Evolutionary conservation across 2,329 filamentous ascomycete genomes (phyloP), one percentile per base, ranked within the genome.

Genomic region (Neofusicoccum parvum): DNA sequence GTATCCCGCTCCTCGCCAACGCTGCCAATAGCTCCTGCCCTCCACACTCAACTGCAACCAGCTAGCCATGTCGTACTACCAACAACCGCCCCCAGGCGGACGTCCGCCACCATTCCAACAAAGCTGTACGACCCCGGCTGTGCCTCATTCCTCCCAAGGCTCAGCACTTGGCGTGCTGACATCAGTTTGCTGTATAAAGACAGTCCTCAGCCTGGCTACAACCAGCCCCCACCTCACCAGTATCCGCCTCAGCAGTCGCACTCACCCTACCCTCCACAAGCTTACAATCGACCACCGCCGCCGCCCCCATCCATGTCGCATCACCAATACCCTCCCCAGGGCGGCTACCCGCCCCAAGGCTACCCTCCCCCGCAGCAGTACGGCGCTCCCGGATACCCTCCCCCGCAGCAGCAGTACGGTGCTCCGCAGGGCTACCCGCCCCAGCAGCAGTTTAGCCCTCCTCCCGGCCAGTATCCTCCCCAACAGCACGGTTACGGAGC

Each of bases 401-500:
- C 56, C 6, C 56, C 56, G 23, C 56, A 36, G 27, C 56, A 60
- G 43, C 56, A 32, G 27, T 60, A 60, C 7, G 75, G 73, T 58
- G 72, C 73, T 23, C 56, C 56, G 3, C 56, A 65, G 48, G 54
- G 72, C 68, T 62, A 72, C 12, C 70, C 70, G 37, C 66, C 41
- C 5, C 39, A 49, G 10, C 65, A 65, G 48, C 67, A 69, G 36
- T 68, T 67, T 3, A 50, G 48, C 12, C 67, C 69, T 36, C 67
- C 68, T 14, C 69, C 64, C 46, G 68, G 69, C 15, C 62, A 69
- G 37, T 66, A 67, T 45, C 69, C 70, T 46, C 76, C 76, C 5
- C 77, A 79, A 3, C 78, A 75, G 64, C 74, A 73, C 50, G 72
- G 76, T 41, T 77, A 79, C 65, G 74, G 74, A 32, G 72, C 65